Percentiles rank a stretch among this genome's conserved stretches.
These are phyloP conservation scores for Candida nanaspora DNA, from an alignment of 805 yeast genomes.

Conservation along the genomic window DNA sequence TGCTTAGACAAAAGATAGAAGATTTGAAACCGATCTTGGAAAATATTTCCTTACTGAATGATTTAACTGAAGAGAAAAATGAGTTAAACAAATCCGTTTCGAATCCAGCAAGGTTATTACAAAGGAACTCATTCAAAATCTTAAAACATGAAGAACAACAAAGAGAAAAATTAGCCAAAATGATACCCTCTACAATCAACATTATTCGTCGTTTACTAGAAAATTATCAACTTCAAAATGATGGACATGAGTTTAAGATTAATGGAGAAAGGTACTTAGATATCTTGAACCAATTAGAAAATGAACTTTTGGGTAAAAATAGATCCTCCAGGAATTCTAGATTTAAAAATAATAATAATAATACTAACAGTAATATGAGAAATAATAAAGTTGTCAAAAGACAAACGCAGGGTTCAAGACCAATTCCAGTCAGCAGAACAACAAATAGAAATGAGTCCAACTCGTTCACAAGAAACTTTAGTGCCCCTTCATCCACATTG, in stretches of 20 bases:
- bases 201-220: constrained; percentile 40
- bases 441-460: no score
- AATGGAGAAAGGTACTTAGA: constrained; percentile 44
- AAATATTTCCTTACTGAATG: constrained; percentile 47
- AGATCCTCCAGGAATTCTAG: not conserved
- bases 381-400: not conserved
- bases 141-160: constrained; percentile 73
- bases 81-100: constrained; percentile 62
- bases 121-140: constrained; percentile 72
- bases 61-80: constrained; percentile 50
- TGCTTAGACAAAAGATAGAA: constrained; percentile 42
- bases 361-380: constrained; percentile 4
- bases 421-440: not conserved
- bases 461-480: no score
- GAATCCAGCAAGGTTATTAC: constrained; percentile 72
- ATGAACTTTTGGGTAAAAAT: constrained; percentile 16
- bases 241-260: constrained; percentile 33
- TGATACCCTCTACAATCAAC: constrained; percentile 56
- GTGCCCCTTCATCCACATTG: not conserved
- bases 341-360: not conserved
- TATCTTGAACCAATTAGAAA: constrained; percentile 28
- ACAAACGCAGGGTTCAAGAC: constrained; percentile 1
- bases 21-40: constrained; percentile 48
- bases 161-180: constrained; percentile 58
- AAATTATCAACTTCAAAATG: constrained; percentile 36